These are phyloP conservation scores for Ilyonectria destructans DNA, from an alignment of 2,329 filamentous ascomycete species.

Conservation along the genomic window DNA sequence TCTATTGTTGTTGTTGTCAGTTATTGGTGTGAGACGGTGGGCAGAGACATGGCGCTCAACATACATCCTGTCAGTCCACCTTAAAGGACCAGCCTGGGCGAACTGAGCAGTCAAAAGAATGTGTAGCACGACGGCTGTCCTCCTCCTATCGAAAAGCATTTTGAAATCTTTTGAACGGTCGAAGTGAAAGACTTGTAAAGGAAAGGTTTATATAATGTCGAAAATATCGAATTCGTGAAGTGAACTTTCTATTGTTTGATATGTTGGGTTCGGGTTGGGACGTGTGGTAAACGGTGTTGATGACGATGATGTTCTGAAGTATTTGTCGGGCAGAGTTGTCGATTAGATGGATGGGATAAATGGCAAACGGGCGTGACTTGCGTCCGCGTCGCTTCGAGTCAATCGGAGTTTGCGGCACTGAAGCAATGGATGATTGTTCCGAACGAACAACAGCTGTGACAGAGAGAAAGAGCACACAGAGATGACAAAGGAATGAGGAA, in stretches of 20 bases:
- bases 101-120: constrained; percentile 50
- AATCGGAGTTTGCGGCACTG: constrained; percentile 29
- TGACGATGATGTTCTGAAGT: constrained; percentile 13
- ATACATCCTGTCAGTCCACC: constrained; percentile 53
- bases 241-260: constrained; percentile 29
- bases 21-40: constrained; percentile 16
- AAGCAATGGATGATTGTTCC: constrained; percentile 36
- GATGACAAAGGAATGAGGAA: constrained; percentile 13
- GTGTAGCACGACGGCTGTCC: constrained; percentile 44
- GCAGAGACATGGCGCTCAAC: constrained; percentile 22
- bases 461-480: constrained; percentile 27
- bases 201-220: constrained; percentile 24
- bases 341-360: constrained; percentile 17
- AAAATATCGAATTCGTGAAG: constrained; percentile 24
- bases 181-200: constrained; percentile 6
- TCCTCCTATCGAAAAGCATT: constrained; percentile 44
- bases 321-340: constrained; percentile 11
- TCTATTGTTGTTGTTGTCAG: constrained; percentile 39
- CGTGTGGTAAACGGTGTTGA: background rate
- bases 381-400: constrained; percentile 28
- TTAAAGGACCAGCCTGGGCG: constrained; percentile 56
- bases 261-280: constrained; percentile 1
- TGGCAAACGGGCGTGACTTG: constrained; percentile 11
- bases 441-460: constrained; percentile 30
- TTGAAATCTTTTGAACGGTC: constrained; percentile 24